A percentile compares a stretch with the other conserved stretches of the same genome.
Evolutionary conservation across 345 rosid genomes (phyloP).

Genomic region (Aquilaria yunnanensis): DNA sequence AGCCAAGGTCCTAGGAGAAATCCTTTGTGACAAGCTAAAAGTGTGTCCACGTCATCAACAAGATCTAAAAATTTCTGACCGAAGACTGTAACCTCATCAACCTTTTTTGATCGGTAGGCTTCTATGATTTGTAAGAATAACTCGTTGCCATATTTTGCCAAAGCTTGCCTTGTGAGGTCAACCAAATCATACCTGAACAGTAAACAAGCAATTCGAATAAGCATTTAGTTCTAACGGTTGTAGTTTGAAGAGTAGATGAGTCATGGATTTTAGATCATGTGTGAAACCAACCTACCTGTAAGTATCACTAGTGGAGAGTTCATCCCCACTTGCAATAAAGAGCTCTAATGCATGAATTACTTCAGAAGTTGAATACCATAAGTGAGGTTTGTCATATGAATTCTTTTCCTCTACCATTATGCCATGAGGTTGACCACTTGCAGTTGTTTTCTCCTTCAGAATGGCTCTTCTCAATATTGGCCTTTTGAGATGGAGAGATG

Average conservation of each 20-base stretch:
- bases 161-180: constrained; percentile 64
- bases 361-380: constrained; percentile 64
- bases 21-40: constrained; percentile 52
- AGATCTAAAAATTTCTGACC: constrained; percentile 46
- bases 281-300: constrained; percentile 36
- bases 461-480: constrained; percentile 29
- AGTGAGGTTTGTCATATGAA: constrained; percentile 54
- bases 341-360: constrained; percentile 48
- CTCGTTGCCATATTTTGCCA: constrained; percentile 58
- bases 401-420: constrained; percentile 19
- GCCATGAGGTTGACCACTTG: constrained; percentile 40
- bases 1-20: constrained; percentile 73
- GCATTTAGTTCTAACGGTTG: not conserved
- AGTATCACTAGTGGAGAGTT: constrained; percentile 37
- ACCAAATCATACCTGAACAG: constrained; percentile 52
- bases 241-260: not conserved
- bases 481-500: constrained; percentile 20
- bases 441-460: constrained; percentile 20
- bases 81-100: constrained; percentile 22
- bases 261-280: not conserved
- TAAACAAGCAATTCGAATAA: not conserved
- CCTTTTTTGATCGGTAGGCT: constrained; percentile 35
- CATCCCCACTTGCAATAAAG: constrained; percentile 41
- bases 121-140: constrained; percentile 45
- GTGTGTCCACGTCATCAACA: constrained; percentile 53